A percentile compares a stretch with the other conserved stretches of the same genome.
Conservation (phyloP, 331 rosid genomes). For the Acacia concinna region DNA sequence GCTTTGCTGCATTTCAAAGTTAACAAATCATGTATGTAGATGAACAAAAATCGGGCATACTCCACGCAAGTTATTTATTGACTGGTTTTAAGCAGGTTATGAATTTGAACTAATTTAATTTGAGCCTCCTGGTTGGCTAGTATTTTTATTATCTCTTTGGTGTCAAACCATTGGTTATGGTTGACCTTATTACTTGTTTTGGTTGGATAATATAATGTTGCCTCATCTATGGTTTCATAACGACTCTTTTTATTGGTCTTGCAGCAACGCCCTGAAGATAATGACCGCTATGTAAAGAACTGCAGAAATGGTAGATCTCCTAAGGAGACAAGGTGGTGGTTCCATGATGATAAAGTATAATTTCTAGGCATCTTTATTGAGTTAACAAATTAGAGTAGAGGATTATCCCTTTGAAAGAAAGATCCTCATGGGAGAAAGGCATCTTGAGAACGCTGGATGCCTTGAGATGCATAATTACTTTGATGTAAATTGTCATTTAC, state of each 20-base stretch:
- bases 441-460: constrained; percentile 42
- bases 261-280: constrained; percentile 99
- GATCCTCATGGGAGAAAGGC: constrained; percentile 42
- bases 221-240: constrained; percentile 1
- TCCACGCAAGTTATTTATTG: neutral
- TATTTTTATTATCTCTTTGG: neutral
- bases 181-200: neutral
- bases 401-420: constrained; percentile 55
- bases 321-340: constrained; percentile 99
- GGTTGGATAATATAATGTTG: constrained; percentile 2
- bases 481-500: constrained; percentile 68
- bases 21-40: neutral
- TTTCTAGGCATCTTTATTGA: constrained; percentile 31
- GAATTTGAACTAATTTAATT: neutral
- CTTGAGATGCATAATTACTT: constrained; percentile 58
- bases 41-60: neutral
- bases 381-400: constrained; percentile 52
- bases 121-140: neutral
- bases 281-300: constrained; percentile 97
- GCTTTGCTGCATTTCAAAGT: constrained; percentile 7
- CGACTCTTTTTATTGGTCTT: constrained; percentile 34
- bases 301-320: constrained; percentile 99
- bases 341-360: constrained; percentile 97
- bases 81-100: neutral
- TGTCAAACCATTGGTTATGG: neutral